phyloP scores from a whole-genome alignment of 768 basidiomycete species.

The Boletellus ananiceps region DNA sequence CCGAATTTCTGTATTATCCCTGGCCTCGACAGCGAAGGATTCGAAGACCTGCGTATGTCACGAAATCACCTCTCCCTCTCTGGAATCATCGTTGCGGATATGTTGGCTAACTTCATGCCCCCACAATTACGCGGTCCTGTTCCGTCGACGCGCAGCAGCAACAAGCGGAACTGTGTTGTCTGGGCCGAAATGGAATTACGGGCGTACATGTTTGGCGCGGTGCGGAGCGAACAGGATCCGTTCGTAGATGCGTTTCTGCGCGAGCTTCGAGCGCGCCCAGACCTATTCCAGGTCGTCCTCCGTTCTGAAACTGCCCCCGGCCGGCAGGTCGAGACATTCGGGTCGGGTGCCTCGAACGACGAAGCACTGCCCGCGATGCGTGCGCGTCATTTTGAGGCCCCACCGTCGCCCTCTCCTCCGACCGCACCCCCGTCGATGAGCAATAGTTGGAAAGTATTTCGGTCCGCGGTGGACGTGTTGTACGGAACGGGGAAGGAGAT shows the following conservation, averaged over 20 bases:
- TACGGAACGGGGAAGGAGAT: conserved; percentile 9
- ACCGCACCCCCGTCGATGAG: background rate
- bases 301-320: conserved; percentile 28
- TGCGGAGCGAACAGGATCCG: conserved; percentile 24
- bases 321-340: conserved; percentile 22
- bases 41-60: background rate
- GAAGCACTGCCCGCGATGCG: conserved; percentile 12
- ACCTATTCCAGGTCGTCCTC: conserved; percentile 30
- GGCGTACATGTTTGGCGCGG: conserved; percentile 30
- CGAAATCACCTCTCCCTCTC: conserved; percentile 21
- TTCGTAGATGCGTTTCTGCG: conserved; percentile 26
- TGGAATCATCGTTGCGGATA: conserved; percentile 19
- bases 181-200: conserved; percentile 25
- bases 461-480: conserved; percentile 20
- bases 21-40: background rate
- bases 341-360: conserved; percentile 10
- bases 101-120: conserved; percentile 5
- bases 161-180: conserved; percentile 12
- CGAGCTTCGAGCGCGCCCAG: conserved; percentile 29
- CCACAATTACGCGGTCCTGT: background rate
- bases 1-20: conserved; percentile 16
- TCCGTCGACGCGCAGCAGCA: conserved; percentile 5
- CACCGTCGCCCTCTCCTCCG: background rate
- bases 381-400: conserved; percentile 20
- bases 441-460: conserved; percentile 9